These are phyloP conservation scores for Solanum lycopersicoides DNA, from an alignment of 257 asterid species.

Conservation along the genomic window DNA sequence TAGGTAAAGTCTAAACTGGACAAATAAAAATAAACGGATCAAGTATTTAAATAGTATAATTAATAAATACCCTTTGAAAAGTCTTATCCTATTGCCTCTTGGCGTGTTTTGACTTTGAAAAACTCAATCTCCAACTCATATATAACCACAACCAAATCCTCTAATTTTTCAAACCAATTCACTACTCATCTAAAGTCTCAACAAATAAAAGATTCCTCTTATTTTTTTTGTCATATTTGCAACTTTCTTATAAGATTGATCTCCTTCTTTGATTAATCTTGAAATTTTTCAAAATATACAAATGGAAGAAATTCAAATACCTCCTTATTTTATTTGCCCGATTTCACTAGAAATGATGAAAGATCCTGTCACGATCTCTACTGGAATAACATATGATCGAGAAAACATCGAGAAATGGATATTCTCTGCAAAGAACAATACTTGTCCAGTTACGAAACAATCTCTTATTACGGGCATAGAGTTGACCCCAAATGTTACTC, in stretches of 20 bases:
- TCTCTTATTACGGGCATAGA: constrained; percentile 24
- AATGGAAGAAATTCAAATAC: constrained; percentile 54
- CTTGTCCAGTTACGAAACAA: constrained; percentile 70
- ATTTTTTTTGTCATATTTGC: neutral
- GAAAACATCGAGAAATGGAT: constrained; percentile 75
- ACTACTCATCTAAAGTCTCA: neutral
- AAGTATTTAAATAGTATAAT: too few relatives aligned
- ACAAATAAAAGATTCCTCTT: too few relatives aligned
- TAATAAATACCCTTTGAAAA: too few relatives aligned
- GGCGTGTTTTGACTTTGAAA: too few relatives aligned
- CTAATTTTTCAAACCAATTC: constrained; percentile 14
- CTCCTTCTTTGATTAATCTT: neutral
- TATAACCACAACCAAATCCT: neutral
- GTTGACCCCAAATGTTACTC: constrained; percentile 60
- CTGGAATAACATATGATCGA: constrained; percentile 83
- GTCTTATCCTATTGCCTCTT: too few relatives aligned
- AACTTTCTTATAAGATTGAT: neutral
- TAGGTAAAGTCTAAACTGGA: too few relatives aligned
- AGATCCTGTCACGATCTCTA: constrained; percentile 60
- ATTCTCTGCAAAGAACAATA: constrained; percentile 26
- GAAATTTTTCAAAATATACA: neutral
- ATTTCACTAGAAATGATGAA: constrained; percentile 71
- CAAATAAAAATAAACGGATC: too few relatives aligned
- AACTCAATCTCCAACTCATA: neutral
- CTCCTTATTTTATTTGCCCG: constrained; percentile 72